Base-by-base conservation (phyloP, 164 flowering plant species). In the Paratinospora sagittata region DNA sequence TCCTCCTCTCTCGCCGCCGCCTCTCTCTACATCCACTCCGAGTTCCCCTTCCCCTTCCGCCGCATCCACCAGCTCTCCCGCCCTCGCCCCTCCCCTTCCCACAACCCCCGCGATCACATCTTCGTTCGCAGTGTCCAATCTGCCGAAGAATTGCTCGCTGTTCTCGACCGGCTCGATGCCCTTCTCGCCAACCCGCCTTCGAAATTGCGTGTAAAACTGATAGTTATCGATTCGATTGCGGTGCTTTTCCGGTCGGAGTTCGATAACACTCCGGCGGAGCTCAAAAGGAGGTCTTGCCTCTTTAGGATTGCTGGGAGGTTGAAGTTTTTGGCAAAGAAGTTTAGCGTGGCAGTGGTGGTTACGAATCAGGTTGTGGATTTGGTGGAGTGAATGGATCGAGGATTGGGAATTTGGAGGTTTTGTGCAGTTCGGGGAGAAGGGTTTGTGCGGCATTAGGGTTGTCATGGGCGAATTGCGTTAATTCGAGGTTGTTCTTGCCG, bases 401-500 rank as follows among this genome's bases (percentile, higher is more conserved):
- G 70, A 43, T 87, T 67, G 97, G 97, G 78, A 88, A 92, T 82
- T 69, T 82, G 75, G 81, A 73, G 8, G 27, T 70, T 11, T 69
- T 90, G 79, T 77, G 33, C 66, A 81, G 89, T 3, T 90, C 96
- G 2, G 97, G 96, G 41, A 86, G 98, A 71, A 72, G 82, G 82
- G 93, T 94, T 70, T 81, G 85, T 73, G 84, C 98, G 2, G 96
- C 98, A 0, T 68, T 92, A 72, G 97, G 99, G 30, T 66, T 92
- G 63, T 75, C 93, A 0, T 95, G 97, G 97, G 88, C 97, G 8
- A 86, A 89, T 78, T 92, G 97, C 77, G 88, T 92, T 14, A 95
- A 95, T 78, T 82, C 89, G 3, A 86, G 98, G 85, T 17, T 95
- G 73, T 92, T 95, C 74, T 72, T 95, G 82, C 89, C 97, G 6